A percentile compares a stretch with the other conserved stretches of the same genome.
Conservation (phyloP, 495 filamentous ascomycete species). For the Chaetomium cochliodes region DNA sequence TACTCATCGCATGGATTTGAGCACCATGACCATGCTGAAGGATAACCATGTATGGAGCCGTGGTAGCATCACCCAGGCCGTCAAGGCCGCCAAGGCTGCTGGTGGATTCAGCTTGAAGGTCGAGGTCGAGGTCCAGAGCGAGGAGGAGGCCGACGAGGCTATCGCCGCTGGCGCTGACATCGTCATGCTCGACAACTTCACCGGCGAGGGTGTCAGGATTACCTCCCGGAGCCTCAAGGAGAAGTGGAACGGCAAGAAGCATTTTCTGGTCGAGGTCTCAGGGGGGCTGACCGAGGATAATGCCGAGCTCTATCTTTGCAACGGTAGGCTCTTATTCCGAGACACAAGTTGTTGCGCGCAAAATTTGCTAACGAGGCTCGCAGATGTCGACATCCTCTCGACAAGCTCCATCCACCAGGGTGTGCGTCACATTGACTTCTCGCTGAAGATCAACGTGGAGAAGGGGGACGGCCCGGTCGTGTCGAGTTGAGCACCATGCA, state of each 20-base stretch:
- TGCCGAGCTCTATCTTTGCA: slow-evolving; percentile 73
- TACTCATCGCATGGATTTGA: slow-evolving; percentile 86
- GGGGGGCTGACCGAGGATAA: slow-evolving; percentile 87
- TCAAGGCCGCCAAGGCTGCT: slow-evolving; percentile 75
- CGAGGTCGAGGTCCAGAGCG: slow-evolving; percentile 88
- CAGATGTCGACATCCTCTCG: slow-evolving; percentile 90
- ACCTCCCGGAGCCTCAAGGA: slow-evolving; percentile 72
- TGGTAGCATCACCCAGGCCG: slow-evolving; percentile 78
- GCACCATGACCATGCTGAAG: slow-evolving; percentile 96
- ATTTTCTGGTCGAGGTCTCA: slow-evolving; percentile 85
- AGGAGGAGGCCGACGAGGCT: slow-evolving; percentile 86
- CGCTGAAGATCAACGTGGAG: slow-evolving; percentile 72
- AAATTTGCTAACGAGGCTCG: neutral
- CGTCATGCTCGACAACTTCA: slow-evolving; percentile 97
- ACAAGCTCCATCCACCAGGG: slow-evolving; percentile 97
- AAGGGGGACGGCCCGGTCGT: slow-evolving; percentile 29
- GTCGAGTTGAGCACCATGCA: slow-evolving; percentile 24
- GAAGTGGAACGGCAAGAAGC: slow-evolving; percentile 64
- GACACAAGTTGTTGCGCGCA: neutral
- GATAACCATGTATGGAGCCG: slow-evolving; percentile 96
- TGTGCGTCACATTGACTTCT: slow-evolving; percentile 89
- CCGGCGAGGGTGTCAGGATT: slow-evolving; percentile 65
- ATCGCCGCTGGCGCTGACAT: slow-evolving; percentile 89
- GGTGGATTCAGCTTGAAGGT: slow-evolving; percentile 90
- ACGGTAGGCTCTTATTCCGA: slow-evolving; percentile 47